These are phyloP conservation scores for Metarhizium guizhouense DNA, from an alignment of 2,329 filamentous ascomycete genomes.

Conservation along the genomic window DNA sequence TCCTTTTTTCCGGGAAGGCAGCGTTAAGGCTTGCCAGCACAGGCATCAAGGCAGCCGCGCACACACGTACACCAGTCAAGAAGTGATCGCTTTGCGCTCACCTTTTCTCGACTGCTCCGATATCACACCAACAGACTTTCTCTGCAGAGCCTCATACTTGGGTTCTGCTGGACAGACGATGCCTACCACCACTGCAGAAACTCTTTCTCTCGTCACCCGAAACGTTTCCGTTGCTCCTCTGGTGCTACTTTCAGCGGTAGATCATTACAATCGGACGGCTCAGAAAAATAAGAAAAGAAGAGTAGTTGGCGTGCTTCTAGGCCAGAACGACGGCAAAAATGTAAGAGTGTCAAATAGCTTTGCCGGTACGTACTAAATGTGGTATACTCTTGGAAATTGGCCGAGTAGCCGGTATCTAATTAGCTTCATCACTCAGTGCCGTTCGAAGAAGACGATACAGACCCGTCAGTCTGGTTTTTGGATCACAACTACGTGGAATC, in stretches of 20 bases:
- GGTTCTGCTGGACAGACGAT: slow-evolving; percentile 43
- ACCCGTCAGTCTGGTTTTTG: slow-evolving; percentile 97
- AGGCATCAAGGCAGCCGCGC: slow-evolving; percentile 3
- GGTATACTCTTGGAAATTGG: not conserved
- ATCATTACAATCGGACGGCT: slow-evolving; percentile 91
- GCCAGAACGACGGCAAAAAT: slow-evolving; percentile 92
- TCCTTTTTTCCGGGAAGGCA: not conserved
- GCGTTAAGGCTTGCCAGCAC: not conserved
- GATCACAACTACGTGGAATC: slow-evolving; percentile 99
- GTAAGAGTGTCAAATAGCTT: slow-evolving; percentile 99
- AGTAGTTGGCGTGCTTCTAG: slow-evolving; percentile 88
- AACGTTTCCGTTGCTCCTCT: slow-evolving; percentile 96
- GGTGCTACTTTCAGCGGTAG: slow-evolving; percentile 93
- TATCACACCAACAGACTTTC: not conserved
- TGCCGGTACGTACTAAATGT: slow-evolving; percentile 55
- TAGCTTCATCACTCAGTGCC: slow-evolving; percentile 53
- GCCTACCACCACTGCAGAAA: slow-evolving; percentile 95
- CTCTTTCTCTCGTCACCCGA: slow-evolving; percentile 85
- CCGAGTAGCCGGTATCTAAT: slow-evolving; percentile 8
- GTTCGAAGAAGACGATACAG: slow-evolving; percentile 98
- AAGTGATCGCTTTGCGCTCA: not conserved
- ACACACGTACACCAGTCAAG: not conserved
- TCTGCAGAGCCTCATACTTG: not conserved
- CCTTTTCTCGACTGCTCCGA: not conserved
- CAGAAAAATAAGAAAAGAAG: slow-evolving; percentile 78